phyloP scores from a whole-genome alignment of 2,329 filamentous ascomycete genomes.

The Hypoxylon sp. region DNA sequence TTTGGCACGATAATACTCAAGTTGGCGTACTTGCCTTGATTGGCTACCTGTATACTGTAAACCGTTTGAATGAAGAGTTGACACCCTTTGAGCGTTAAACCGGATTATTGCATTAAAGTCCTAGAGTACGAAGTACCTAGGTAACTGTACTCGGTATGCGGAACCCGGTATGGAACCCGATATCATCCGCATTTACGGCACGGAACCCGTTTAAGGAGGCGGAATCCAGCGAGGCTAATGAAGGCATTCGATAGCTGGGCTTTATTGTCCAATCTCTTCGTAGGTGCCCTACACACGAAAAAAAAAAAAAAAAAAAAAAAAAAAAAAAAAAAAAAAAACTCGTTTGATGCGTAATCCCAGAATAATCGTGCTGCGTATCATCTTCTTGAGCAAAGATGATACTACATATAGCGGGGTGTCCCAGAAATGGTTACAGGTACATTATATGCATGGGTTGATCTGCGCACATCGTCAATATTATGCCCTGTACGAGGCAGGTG shows the following conservation, averaged over 20 bases:
- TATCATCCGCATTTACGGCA: too few species aligned
- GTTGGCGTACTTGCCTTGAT: background rate
- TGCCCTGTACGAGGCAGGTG: too few species aligned
- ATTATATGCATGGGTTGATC: conserved; percentile 1
- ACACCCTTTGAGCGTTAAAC: background rate
- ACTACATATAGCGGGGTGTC: background rate
- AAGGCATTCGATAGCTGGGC: background rate
- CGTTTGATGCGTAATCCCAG: background rate
- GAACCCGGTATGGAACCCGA: conserved; percentile 4
- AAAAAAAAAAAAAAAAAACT: background rate
- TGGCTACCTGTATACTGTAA: too few species aligned
- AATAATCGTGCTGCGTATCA: background rate
- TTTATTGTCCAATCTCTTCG: background rate
- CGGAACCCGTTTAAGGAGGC: background rate
- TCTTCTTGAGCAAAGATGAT: background rate
- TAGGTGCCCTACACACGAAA: too few species aligned
- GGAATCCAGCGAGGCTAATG: background rate
- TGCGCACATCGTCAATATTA: background rate
- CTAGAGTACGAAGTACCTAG: too few species aligned
- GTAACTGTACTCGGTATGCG: background rate
- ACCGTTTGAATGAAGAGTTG: background rate
- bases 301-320: too few species aligned
- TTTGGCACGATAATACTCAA: background rate
- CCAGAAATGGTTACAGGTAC: background rate
- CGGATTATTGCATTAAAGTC: background rate